Percentiles rank a stretch among this genome's conserved stretches.
phyloP scores from a whole-genome alignment of 73 alveolate genomes.

The Blepharisma stoltei region DNA sequence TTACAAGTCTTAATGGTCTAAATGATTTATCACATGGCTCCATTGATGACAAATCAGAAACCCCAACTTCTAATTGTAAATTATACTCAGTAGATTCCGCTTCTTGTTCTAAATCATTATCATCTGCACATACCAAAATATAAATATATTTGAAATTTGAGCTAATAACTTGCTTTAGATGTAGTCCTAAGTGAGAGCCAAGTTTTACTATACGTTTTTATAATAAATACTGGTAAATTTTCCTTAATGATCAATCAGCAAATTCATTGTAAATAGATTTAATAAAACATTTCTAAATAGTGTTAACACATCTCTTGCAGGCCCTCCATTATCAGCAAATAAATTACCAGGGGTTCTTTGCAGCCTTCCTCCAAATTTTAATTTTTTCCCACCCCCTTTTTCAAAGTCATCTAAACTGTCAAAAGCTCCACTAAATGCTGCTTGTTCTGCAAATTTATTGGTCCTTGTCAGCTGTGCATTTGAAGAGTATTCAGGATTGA shows the following conservation, averaged over 20 bases:
- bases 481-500: conserved; percentile 6
- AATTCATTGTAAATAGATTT: no score
- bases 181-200: conserved; percentile 29
- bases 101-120: conserved; percentile 32
- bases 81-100: conserved; percentile 42
- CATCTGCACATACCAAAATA: conserved; percentile 32
- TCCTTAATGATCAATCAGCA: no score
- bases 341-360: neutral
- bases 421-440: conserved; percentile 5
- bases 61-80: conserved; percentile 38
- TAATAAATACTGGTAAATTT: no score
- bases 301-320: neutral
- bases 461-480: neutral
- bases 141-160: conserved; percentile 31
- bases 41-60: conserved; percentile 29
- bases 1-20: conserved; percentile 33
- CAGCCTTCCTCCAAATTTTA: conserved; percentile 20
- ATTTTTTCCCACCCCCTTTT: neutral
- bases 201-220: no score
- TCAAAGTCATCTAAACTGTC: neutral
- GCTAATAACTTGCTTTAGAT: conserved; percentile 32
- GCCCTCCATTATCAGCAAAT: conserved; percentile 3
- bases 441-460: conserved; percentile 10
- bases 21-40: conserved; percentile 37
- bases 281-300: conserved; percentile 25